These are phyloP conservation scores for Daldinia loculata DNA, from an alignment of 495 filamentous ascomycete genomes.

Conservation along the genomic window DNA sequence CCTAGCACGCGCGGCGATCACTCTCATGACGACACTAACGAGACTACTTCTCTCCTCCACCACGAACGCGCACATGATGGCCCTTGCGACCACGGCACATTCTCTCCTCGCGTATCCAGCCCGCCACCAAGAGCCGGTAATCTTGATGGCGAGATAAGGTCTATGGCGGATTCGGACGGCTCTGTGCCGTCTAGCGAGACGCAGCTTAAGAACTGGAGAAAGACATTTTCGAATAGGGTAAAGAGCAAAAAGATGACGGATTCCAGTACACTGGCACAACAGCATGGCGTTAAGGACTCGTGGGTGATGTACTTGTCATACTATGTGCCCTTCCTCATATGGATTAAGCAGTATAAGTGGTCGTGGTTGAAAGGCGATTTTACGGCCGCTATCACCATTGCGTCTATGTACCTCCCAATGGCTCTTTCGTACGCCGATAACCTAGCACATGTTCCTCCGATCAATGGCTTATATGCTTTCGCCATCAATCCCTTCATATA, in stretches of 20 bases:
- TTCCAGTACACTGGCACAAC: slow-evolving; percentile 68
- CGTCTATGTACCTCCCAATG: slow-evolving; percentile 98
- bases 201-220: slow-evolving; percentile 47
- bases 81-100: slow-evolving; percentile 78
- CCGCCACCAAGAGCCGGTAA: slow-evolving; percentile 56
- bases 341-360: slow-evolving; percentile 85
- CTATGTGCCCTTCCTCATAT: slow-evolving; percentile 90
- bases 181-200: slow-evolving; percentile 32
- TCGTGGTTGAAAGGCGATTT: slow-evolving; percentile 86
- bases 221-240: slow-evolving; percentile 49
- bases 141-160: slow-evolving; percentile 42
- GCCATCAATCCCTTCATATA: slow-evolving; percentile 91
- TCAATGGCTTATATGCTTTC: slow-evolving; percentile 96
- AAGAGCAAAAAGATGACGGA: slow-evolving; percentile 68
- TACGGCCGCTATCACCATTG: slow-evolving; percentile 85
- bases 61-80: slow-evolving; percentile 55
- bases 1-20: slow-evolving; percentile 29
- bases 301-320: slow-evolving; percentile 83
- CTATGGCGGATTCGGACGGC: slow-evolving; percentile 33
- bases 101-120: slow-evolving; percentile 70
- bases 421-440: slow-evolving; percentile 92
- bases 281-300: slow-evolving; percentile 65
- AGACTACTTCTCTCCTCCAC: slow-evolving; percentile 56
- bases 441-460: slow-evolving; percentile 89
- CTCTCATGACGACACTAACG: slow-evolving; percentile 47